Percentiles rank a stretch among this genome's conserved stretches.
Evolutionary conservation across 2,329 filamentous ascomycete genomes (phyloP).

Genomic region (Botryotinia calthae): DNA sequence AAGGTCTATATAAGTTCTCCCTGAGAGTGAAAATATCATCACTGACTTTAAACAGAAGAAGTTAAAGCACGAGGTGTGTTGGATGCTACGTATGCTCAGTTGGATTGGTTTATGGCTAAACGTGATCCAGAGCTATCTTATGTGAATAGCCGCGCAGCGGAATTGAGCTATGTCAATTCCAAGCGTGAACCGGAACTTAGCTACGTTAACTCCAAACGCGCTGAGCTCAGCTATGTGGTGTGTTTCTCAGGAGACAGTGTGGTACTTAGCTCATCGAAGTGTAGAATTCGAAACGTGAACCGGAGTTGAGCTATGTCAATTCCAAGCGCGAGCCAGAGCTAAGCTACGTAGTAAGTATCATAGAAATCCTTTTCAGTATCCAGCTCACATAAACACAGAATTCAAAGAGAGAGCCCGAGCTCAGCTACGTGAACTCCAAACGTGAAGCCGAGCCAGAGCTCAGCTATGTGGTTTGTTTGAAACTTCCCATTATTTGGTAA

Average conservation of each 20-base stretch:
- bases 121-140: conserved; percentile 4
- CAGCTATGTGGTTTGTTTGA: background rate
- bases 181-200: background rate
- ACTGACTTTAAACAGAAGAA: background rate
- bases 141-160: background rate
- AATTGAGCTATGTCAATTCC: background rate
- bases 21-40: background rate
- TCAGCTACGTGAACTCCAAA: background rate
- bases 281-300: background rate
- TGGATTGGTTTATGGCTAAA: conserved; percentile 7
- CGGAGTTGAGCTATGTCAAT: background rate
- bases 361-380: too few species aligned
- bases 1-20: background rate
- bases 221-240: background rate
- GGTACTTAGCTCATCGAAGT: background rate
- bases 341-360: background rate
- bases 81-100: background rate
- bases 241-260: background rate
- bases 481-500: background rate
- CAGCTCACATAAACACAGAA: background rate
- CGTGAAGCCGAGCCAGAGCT: background rate
- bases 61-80: background rate
- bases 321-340: background rate
- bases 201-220: background rate
- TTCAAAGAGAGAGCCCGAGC: background rate